Conservation (phyloP, 2,329 filamentous ascomycete genomes). For the Teratosphaeria destructans region DNA sequence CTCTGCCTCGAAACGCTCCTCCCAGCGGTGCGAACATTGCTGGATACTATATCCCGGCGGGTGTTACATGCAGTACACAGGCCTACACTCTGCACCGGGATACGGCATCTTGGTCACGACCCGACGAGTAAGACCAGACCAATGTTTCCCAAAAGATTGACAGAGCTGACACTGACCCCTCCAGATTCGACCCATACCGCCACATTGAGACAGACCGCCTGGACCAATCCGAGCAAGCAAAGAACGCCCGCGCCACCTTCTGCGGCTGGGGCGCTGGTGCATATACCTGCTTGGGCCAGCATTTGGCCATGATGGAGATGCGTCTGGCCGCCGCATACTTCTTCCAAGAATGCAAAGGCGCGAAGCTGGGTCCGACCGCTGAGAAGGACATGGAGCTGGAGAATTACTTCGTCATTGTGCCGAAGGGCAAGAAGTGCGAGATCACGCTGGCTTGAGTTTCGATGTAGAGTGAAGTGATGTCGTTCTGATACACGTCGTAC, state of each 20-base stretch:
- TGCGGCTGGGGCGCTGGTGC: conserved; percentile 21
- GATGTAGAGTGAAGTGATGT: not conserved
- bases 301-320: conserved; percentile 24
- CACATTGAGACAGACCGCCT: not conserved
- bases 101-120: conserved; percentile 13
- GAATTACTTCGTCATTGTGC: conserved; percentile 25
- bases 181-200: conserved; percentile 16
- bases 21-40: conserved; percentile 13
- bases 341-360: conserved; percentile 15
- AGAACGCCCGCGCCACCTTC: conserved; percentile 13
- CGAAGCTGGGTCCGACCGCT: conserved; percentile 11
- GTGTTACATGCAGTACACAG: conserved; percentile 18
- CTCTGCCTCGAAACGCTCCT: conserved; percentile 19
- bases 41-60: conserved; percentile 16
- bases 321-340: conserved; percentile 18
- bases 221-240: not conserved
- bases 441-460: conserved; percentile 7
- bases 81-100: conserved; percentile 20
- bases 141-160: not conserved
- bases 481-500: not conserved
- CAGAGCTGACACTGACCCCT: not conserved
- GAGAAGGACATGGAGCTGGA: conserved; percentile 21
- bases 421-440: conserved; percentile 19
- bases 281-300: conserved; percentile 20
- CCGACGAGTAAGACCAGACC: conserved; percentile 11